These are phyloP conservation scores for Acanthamoeba polyphaga DNA, from an alignment of 208 protist genomes.

Conservation along the genomic window DNA sequence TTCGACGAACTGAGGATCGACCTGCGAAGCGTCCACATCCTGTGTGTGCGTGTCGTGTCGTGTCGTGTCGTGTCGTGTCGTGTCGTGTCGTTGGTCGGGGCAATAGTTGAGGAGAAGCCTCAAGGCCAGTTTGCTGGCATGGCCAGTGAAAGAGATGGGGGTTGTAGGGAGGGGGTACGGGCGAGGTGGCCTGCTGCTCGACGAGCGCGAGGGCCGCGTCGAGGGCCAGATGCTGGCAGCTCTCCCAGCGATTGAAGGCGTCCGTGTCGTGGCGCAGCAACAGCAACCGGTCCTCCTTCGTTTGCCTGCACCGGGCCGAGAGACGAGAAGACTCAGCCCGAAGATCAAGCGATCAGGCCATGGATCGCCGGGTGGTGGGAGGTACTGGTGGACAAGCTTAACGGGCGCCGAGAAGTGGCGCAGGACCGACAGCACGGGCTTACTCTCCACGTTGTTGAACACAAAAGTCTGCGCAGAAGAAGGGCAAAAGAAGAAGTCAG, in stretches of 20 bases:
- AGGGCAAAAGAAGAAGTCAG: background rate
- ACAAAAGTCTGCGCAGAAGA: background rate
- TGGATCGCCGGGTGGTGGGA: background rate
- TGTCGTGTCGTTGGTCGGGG: no score
- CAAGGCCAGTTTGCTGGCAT: no score
- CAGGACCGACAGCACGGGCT: background rate
- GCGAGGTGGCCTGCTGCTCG: background rate
- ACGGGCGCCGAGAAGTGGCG: slow-evolving; percentile 5
- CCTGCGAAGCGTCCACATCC: background rate
- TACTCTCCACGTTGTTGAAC: background rate
- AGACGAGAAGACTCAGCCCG: background rate
- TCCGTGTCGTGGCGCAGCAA: background rate
- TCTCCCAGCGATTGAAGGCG: slow-evolving; percentile 3
- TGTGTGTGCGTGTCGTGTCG: no score
- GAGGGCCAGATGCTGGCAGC: background rate
- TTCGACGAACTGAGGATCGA: slow-evolving; percentile 16
- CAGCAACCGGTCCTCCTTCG: background rate
- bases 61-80: no score
- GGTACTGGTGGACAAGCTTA: background rate
- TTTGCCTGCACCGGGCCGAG: background rate
- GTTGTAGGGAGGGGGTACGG: background rate
- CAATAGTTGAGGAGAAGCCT: no score
- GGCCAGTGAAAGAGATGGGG: no score
- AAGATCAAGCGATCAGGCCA: background rate
- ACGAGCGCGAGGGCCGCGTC: background rate